Conservation (phyloP, 2,329 filamentous ascomycete species). For the Davidsoniella virescens region DNA sequence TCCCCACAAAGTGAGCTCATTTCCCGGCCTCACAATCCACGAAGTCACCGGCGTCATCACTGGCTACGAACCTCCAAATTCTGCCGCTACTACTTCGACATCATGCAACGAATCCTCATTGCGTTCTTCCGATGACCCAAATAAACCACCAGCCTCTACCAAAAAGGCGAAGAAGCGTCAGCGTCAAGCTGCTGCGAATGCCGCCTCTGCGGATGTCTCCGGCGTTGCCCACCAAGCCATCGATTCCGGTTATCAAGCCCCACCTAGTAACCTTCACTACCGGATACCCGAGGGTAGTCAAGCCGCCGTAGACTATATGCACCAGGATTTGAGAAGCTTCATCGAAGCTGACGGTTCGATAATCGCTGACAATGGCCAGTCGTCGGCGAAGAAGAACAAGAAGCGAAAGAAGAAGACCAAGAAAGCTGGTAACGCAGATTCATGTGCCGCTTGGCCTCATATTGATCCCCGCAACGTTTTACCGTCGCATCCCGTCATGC, state of each 20-base stretch:
- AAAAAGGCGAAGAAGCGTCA: conserved; percentile 83
- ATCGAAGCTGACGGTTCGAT: conserved; percentile 9
- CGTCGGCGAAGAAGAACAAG: conserved; percentile 42
- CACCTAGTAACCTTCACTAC: neutral
- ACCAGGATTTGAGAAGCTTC: conserved; percentile 23
- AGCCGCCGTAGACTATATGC: neutral
- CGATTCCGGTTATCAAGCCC: neutral
- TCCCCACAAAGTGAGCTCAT: conserved; percentile 16
- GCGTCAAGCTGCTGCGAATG: conserved; percentile 39
- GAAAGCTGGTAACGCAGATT: conserved; percentile 16
- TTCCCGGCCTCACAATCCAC: too few relatives aligned
- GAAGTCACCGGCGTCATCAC: neutral
- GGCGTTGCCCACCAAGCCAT: neutral
- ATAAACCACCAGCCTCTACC: conserved; percentile 48
- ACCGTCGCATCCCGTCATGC: neutral
- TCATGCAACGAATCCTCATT: conserved; percentile 19
- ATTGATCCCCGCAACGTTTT: too few relatives aligned
- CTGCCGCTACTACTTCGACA: neutral
- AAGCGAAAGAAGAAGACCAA: conserved; percentile 52
- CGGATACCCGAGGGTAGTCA: neutral
- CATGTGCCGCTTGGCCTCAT: neutral
- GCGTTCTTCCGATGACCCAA: conserved; percentile 20
- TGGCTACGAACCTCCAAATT: neutral
- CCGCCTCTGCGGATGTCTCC: conserved; percentile 10
- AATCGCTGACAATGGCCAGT: neutral